Conservation (phyloP, 345 rosid species). For the Toxicodendron radicans region DNA sequence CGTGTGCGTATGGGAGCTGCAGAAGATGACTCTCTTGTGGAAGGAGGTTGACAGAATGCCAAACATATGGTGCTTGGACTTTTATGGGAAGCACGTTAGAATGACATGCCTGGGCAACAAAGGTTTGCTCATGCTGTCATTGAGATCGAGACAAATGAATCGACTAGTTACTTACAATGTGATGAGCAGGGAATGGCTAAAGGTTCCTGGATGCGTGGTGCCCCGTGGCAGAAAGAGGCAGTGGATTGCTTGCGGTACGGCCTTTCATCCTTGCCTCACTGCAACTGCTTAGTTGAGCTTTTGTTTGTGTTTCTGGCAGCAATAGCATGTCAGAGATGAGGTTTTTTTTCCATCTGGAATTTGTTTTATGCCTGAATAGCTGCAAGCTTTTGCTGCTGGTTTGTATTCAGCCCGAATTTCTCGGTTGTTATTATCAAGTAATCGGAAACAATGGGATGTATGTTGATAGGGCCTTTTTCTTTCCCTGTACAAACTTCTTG, state of each 20-base stretch:
- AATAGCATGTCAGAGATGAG: background rate
- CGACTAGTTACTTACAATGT: constrained; percentile 77
- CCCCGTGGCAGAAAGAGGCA: constrained; percentile 78
- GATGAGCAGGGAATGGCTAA: constrained; percentile 72
- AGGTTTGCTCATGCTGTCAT: constrained; percentile 89
- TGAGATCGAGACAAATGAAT: constrained; percentile 90
- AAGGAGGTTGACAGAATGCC: constrained; percentile 99
- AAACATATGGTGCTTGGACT: constrained; percentile 99
- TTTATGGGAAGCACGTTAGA: constrained; percentile 97
- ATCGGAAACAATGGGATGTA: constrained; percentile 5
- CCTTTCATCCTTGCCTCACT: constrained; percentile 76
- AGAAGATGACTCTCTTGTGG: constrained; percentile 99
- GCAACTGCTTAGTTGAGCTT: constrained; percentile 51
- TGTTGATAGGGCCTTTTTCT: constrained; percentile 1
- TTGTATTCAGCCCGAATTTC: constrained; percentile 6
- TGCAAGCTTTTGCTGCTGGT: constrained; percentile 18
- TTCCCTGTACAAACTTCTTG: constrained; percentile 29
- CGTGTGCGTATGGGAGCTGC: constrained; percentile 99
- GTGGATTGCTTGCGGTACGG: constrained; percentile 94
- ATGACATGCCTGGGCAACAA: constrained; percentile 99
- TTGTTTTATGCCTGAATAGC: constrained; percentile 13
- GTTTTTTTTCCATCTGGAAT: constrained; percentile 1
- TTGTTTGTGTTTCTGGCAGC: constrained; percentile 17
- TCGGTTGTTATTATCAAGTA: constrained; percentile 7
- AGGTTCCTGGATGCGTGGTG: constrained; percentile 79